These are phyloP conservation scores for Ceratobasidium sp. DNA, from an alignment of 1,284 basidiomycete genomes.

Conservation along the genomic window DNA sequence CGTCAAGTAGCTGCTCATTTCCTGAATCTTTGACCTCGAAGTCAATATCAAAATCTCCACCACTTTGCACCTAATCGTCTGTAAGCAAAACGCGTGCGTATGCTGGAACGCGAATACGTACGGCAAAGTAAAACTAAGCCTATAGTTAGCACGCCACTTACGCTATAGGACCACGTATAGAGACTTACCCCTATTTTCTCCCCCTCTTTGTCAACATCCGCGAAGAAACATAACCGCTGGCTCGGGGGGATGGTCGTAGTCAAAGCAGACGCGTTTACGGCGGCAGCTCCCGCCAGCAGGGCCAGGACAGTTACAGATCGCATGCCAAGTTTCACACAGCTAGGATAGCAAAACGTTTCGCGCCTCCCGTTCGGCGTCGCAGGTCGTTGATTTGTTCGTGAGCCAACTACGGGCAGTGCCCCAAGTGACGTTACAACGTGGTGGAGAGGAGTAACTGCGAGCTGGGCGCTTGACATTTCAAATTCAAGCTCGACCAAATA, in stretches of 20 bases:
- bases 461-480: conserved; percentile 30
- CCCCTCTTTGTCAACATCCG: conserved; percentile 63
- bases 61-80: conserved; percentile 85
- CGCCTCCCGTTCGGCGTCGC: conserved; percentile 10
- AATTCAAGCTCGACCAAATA: conserved; percentile 15
- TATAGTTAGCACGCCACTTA: conserved; percentile 32
- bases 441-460: neutral
- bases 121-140: conserved; percentile 70
- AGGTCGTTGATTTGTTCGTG: conserved; percentile 34
- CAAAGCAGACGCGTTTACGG: conserved; percentile 71
- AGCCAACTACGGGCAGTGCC: conserved; percentile 26
- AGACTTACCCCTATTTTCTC: conserved; percentile 60
- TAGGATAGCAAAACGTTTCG: conserved; percentile 6
- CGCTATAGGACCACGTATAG: neutral
- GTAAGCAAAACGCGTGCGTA: conserved; percentile 15
- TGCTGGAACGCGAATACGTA: conserved; percentile 56
- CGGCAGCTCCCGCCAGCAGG: conserved; percentile 32
- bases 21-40: conserved; percentile 92
- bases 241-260: conserved; percentile 89
- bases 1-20: conserved; percentile 88
- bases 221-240: conserved; percentile 93
- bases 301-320: conserved; percentile 28
- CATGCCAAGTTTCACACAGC: conserved; percentile 37
- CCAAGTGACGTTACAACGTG: conserved; percentile 32
- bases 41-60: conserved; percentile 97